A percentile compares a stretch with the other conserved stretches of the same genome.
These are phyloP conservation scores for Solanum hybrid DNA, from an alignment of 305 asterid genomes.

Conservation along the genomic window DNA sequence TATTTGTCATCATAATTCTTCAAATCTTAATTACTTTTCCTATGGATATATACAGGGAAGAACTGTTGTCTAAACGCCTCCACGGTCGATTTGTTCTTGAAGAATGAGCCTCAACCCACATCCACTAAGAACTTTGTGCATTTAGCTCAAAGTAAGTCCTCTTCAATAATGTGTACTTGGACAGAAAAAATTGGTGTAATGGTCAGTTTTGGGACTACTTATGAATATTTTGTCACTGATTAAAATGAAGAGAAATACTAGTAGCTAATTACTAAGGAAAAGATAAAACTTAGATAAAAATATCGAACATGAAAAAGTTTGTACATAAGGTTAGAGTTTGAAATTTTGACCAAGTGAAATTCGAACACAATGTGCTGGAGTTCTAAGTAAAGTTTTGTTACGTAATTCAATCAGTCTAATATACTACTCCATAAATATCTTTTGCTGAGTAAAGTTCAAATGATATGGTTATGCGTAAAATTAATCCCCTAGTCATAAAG, in stretches of 20 bases:
- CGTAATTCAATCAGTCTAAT: background rate
- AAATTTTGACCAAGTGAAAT: background rate
- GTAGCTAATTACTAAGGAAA: background rate
- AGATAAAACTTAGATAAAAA: background rate
- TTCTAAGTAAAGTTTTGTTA: background rate
- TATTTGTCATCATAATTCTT: background rate
- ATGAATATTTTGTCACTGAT: background rate
- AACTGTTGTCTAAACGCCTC: conserved; percentile 81
- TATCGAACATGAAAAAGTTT: background rate
- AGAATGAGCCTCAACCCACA: conserved; percentile 75
- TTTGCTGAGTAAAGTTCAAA: background rate
- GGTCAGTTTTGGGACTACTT: background rate
- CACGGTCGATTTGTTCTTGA: conserved; percentile 49
- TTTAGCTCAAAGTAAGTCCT: conserved; percentile 70
- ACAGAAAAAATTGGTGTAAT: background rate
- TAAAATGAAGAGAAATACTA: background rate
- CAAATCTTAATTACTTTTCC: background rate
- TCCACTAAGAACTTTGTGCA: conserved; percentile 73
- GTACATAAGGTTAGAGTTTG: background rate
- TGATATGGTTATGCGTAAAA: background rate
- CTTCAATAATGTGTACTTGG: background rate
- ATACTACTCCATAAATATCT: background rate
- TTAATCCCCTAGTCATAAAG: background rate
- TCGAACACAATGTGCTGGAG: background rate
- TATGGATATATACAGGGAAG: conserved; percentile 29